Conservation (phyloP, 257 asterid genomes). For the Solanum pennellii region DNA sequence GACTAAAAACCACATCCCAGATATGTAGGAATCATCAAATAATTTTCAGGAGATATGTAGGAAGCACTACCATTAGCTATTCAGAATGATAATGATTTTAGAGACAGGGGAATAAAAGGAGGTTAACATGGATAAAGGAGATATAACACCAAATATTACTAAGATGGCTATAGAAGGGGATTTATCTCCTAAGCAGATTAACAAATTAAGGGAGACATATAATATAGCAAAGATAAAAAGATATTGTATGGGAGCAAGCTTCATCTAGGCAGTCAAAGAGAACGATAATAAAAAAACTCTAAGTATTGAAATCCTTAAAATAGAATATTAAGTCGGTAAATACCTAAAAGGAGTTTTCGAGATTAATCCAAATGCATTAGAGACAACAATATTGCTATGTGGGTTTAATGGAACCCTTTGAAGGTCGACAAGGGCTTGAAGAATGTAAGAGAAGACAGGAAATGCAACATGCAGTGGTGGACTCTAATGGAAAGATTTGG, state of each 20-base stretch:
- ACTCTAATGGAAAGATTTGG: neutral
- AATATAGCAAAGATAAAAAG: neutral
- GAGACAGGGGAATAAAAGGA: neutral
- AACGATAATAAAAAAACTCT: neutral
- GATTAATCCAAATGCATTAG: neutral
- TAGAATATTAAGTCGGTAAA: neutral
- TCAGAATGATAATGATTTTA: neutral
- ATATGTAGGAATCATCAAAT: too few relatives aligned
- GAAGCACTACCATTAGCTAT: neutral
- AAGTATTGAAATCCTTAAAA: too few relatives aligned
- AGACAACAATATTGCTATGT: too few relatives aligned
- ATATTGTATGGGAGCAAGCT: neutral
- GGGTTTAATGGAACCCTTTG: neutral
- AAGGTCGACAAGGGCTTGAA: neutral
- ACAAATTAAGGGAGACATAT: neutral
- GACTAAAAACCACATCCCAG: too few relatives aligned
- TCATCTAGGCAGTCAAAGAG: neutral
- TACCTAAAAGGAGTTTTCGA: neutral
- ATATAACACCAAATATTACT: neutral
- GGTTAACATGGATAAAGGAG: neutral
- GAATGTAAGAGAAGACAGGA: neutral
- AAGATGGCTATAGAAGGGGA: neutral
- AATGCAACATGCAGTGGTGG: neutral
- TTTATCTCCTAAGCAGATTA: neutral
- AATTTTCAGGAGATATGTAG: too few relatives aligned